These are phyloP conservation scores for Leccinum barrowsii DNA, from an alignment of 768 basidiomycete species.

Conservation along the genomic window DNA sequence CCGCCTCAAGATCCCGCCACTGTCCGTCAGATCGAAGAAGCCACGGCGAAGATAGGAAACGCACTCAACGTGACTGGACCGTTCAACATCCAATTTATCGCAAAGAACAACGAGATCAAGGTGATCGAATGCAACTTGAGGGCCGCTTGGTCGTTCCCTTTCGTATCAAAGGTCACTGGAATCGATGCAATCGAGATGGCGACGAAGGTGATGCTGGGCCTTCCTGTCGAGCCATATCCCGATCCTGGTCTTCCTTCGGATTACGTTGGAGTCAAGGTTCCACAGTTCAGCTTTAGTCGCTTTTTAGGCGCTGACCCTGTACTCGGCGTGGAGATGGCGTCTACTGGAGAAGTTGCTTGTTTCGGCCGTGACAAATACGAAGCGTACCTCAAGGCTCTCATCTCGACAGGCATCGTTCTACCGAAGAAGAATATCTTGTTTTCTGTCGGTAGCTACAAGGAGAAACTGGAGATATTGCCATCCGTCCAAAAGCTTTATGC, in stretches of 20 bases:
- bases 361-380: conserved; percentile 98
- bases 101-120: conserved; percentile 99
- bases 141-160: conserved; percentile 96
- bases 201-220: conserved; percentile 94
- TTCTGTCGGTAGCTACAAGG: conserved; percentile 94
- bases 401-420: conserved; percentile 90
- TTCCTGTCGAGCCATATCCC: conserved; percentile 89
- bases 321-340: conserved; percentile 99
- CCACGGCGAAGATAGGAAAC: conserved; percentile 95
- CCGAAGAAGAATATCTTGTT: conserved; percentile 98
- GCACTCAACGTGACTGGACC: conserved; percentile 98
- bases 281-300: conserved; percentile 98
- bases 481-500: conserved; percentile 92
- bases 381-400: conserved; percentile 94
- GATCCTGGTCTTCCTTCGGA: conserved; percentile 82
- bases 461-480: conserved; percentile 94
- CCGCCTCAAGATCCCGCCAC: conserved; percentile 98
- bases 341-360: conserved; percentile 98
- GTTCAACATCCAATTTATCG: conserved; percentile 99
- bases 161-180: conserved; percentile 97
- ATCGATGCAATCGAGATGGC: conserved; percentile 99
- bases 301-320: conserved; percentile 97
- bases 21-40: conserved; percentile 93
- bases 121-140: conserved; percentile 99
- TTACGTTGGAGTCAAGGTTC: conserved; percentile 98